Percentiles rank a stretch among this genome's conserved stretches.
These are phyloP conservation scores for Fusarium haematococcum DNA, from an alignment of 2,329 filamentous ascomycete genomes.

Conservation along the genomic window DNA sequence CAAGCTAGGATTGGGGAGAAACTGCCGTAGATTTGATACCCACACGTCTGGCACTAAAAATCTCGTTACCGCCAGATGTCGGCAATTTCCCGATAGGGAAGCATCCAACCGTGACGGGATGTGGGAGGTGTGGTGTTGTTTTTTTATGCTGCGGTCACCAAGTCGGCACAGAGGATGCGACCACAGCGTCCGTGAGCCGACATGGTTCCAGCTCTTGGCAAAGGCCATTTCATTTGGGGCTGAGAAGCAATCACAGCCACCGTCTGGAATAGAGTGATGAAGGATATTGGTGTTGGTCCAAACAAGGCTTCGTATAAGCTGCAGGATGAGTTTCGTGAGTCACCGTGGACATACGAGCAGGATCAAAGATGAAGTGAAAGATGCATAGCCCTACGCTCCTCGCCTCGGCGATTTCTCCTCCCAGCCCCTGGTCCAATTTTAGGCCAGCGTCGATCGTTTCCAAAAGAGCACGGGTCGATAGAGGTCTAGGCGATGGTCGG, in stretches of 20 bases:
- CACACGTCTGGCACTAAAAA: conserved; percentile 4
- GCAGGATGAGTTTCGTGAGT: not conserved
- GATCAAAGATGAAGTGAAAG: not conserved
- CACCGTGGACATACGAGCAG: not conserved
- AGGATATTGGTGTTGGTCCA: not conserved
- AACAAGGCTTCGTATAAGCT: not conserved
- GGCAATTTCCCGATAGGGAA: conserved; percentile 15
- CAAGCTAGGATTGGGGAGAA: conserved; percentile 2
- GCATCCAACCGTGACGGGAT: not conserved
- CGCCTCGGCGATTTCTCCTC: conserved; percentile 33
- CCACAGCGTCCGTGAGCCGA: not conserved
- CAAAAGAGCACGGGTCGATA: conserved; percentile 13
- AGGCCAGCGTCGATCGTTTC: conserved; percentile 24
- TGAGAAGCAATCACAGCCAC: not conserved
- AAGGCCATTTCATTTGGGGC: not conserved
- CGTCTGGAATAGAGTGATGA: not conserved
- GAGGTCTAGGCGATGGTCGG: not conserved
- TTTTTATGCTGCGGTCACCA: not conserved
- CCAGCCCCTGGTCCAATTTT: conserved; percentile 24
- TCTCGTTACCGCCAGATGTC: conserved; percentile 13
- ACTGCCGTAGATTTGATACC: conserved; percentile 25
- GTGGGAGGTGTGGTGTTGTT: not conserved
- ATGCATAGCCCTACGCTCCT: conserved; percentile 19
- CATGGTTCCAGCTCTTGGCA: conserved; percentile 4
- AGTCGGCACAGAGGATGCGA: conserved; percentile 18